Percentiles rank a stretch among this genome's conserved stretches.
Conservation (phyloP, 1,284 basidiomycete genomes). For the Papiliotrema nemorosa region DNA sequence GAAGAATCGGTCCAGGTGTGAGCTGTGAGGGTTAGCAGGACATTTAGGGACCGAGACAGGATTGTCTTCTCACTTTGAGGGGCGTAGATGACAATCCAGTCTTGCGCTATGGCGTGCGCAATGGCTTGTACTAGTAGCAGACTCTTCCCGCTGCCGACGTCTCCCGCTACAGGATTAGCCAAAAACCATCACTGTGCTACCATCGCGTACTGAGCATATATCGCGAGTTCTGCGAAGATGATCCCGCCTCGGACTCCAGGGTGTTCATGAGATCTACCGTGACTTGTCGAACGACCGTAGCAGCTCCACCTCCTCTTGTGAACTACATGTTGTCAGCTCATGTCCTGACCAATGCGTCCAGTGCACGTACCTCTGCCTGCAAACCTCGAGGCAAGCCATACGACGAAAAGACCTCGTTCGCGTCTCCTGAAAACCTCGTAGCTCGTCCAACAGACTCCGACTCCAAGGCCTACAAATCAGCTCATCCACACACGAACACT, state of each 20-base stretch:
- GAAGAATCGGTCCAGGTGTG: slow-evolving; percentile 75
- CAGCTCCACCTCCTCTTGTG: slow-evolving; percentile 26
- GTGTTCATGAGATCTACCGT: slow-evolving; percentile 37
- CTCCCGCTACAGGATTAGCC: slow-evolving; percentile 58
- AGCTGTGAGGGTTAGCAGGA: slow-evolving; percentile 48
- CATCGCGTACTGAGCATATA: slow-evolving; percentile 28
- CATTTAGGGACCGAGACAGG: background rate
- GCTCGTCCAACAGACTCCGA: too few species aligned
- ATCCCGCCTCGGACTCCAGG: slow-evolving; percentile 25
- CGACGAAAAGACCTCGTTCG: slow-evolving; percentile 28
- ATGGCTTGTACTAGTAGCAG: slow-evolving; percentile 75
- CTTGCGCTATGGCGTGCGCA: slow-evolving; percentile 64
- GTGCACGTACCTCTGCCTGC: slow-evolving; percentile 33
- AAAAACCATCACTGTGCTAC: background rate
- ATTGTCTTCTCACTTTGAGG: slow-evolving; percentile 66
- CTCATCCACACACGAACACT: too few species aligned
- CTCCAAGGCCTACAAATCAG: too few species aligned
- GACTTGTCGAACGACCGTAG: slow-evolving; percentile 39
- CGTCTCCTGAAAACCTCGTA: slow-evolving; percentile 27
- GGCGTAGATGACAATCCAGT: slow-evolving; percentile 86
- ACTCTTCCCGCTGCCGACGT: slow-evolving; percentile 77
- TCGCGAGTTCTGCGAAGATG: slow-evolving; percentile 15
- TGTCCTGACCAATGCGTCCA: too few species aligned
- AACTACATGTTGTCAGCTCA: slow-evolving; percentile 11
- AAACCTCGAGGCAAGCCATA: slow-evolving; percentile 41